Evolutionary conservation across 805 yeast species (phyloP).

Genomic region (Lipomyces orientalis): DNA sequence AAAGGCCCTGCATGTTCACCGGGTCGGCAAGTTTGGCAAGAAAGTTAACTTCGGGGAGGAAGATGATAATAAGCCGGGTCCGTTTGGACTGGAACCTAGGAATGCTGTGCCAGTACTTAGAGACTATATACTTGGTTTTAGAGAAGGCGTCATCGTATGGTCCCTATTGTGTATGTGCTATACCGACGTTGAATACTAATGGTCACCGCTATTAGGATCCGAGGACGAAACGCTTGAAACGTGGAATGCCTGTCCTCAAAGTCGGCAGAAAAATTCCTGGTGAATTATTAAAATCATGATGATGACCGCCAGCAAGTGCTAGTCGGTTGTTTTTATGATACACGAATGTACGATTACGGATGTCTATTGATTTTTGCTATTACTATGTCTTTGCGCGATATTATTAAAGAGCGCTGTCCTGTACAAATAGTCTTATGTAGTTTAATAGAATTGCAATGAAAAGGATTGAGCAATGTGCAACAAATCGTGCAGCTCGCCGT

Average conservation of each 20-base stretch:
- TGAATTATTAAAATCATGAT: constrained; percentile 4
- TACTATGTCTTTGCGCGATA: not conserved
- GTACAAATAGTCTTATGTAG: too few species aligned
- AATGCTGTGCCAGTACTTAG: constrained; percentile 31
- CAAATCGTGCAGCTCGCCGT: not conserved
- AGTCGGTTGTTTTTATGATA: not conserved
- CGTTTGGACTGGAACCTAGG: constrained; percentile 26
- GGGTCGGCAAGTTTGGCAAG: constrained; percentile 21
- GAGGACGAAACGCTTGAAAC: constrained; percentile 24
- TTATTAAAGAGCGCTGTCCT: too few species aligned
- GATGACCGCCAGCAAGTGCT: not conserved
- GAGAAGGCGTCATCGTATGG: constrained; percentile 33
- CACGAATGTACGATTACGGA: not conserved
- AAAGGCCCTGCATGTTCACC: constrained; percentile 26
- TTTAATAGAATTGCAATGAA: not conserved
- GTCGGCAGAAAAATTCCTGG: constrained; percentile 34
- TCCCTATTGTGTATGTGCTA: not conserved
- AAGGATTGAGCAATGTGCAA: not conserved
- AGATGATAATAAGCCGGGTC: constrained; percentile 7
- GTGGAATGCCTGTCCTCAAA: constrained; percentile 26
- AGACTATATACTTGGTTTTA: constrained; percentile 27
- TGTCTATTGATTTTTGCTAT: not conserved
- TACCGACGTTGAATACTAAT: not conserved
- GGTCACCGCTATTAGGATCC: constrained; percentile 15
- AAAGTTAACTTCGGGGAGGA: constrained; percentile 1